A percentile compares a stretch with the other conserved stretches of the same genome.
Evolutionary conservation across 2,329 filamentous ascomycete species (phyloP).

Genomic region (Karstenula rhodostoma): DNA sequence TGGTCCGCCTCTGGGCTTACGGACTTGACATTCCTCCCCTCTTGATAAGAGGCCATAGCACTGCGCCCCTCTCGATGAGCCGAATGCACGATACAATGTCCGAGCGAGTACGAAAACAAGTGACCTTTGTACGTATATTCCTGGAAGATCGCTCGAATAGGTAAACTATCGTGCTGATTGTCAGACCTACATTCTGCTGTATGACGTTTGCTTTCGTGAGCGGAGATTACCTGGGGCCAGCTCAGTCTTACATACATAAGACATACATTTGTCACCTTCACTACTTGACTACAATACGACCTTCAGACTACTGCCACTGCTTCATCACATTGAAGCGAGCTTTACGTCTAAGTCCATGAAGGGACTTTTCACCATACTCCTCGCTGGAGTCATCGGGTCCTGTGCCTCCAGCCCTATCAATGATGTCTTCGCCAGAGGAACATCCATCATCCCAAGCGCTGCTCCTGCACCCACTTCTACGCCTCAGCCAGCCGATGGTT

Average conservation of each 20-base stretch:
- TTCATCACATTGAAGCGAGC: background rate
- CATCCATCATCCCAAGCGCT: conserved; percentile 34
- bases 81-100: conserved; percentile 1
- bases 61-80: conserved; percentile 7
- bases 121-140: background rate
- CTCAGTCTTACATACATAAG: background rate
- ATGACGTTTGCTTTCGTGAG: background rate
- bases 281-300: background rate
- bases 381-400: conserved; percentile 18
- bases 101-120: background rate
- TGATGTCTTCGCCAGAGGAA: conserved; percentile 15
- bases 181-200: background rate
- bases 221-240: background rate
- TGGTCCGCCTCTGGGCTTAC: conserved; percentile 16
- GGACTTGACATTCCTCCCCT: conserved; percentile 5
- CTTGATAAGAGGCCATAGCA: conserved; percentile 1
- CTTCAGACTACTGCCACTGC: background rate
- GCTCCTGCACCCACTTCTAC: conserved; percentile 19
- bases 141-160: background rate
- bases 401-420: conserved; percentile 15
- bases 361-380: conserved; percentile 6
- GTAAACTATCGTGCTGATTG: background rate
- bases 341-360: conserved; percentile 19
- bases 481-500: conserved; percentile 17
- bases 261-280: background rate